Base-by-base conservation (phyloP, 2,329 filamentous ascomycete species). In the Pseudocercospora ulei region DNA sequence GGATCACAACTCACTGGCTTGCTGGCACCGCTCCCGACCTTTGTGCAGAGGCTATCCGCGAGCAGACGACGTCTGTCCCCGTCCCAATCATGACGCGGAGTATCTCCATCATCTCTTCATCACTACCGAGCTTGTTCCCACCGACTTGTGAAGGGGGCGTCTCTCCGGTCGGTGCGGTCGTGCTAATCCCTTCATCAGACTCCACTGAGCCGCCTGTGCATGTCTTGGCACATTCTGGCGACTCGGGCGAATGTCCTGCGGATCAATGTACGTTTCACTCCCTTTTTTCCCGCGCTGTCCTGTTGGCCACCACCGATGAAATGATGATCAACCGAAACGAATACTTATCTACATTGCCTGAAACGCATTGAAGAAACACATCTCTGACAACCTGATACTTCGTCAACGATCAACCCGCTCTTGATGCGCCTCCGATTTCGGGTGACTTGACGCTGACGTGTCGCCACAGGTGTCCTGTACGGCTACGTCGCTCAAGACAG, bases 321-420 rank as follows among this genome's bases (percentile, higher is more conserved):
- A 81, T 86, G 88, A 95, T 96, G 87, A 94, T 64, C 65, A 65
- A 73, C 66, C 63, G 42, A 65, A 70, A 71, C 65, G 73, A 92
- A 90, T 84, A 87, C 87, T 96, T 96, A 96, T 95, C 88, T 95
- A 96, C 88, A 95, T 96, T 96, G 86, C 82, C 88, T 87, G 88
- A 93, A 81, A 67, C 68, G 63, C 72, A 73, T 80, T 93, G 87
- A 92, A 78, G 86, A 90, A 73, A 71, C 62, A 71, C 61, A 73
- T 74, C 76, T 86, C 81, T 88, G 79, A 88, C 78, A 84, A 79
- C 68, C 85, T 93, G 85, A 92, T 76, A 66, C 65, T 68, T 62
- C 60, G 41, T 28, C 53, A 38, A 18, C 35, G 8, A 20, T 7
- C 17, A 20, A 12, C 18, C 11, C 14, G 20, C 9, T 6, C 4